phyloP scores from a whole-genome alignment of 257 asterid genomes.

The Solanum commersonii region DNA sequence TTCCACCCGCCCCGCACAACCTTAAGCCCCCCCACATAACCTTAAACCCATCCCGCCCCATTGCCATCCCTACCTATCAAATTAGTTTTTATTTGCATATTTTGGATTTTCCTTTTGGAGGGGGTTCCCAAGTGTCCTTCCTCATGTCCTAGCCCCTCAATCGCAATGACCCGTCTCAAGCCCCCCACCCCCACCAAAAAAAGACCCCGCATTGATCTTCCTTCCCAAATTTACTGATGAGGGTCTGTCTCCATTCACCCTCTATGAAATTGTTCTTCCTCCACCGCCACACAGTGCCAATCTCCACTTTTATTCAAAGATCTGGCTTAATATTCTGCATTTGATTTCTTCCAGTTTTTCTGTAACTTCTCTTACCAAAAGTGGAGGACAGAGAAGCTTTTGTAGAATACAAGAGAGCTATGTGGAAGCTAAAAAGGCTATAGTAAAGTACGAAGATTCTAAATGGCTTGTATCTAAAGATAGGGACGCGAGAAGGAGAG shows the following conservation, averaged over 20 bases:
- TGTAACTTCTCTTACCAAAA: not conserved
- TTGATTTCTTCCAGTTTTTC: not conserved
- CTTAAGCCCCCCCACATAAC: too few relatives aligned
- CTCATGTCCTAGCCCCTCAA: not conserved
- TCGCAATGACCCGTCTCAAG: not conserved
- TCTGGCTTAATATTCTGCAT: not conserved
- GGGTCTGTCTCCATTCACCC: not conserved
- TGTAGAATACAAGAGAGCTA: not conserved
- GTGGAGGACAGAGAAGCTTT: not conserved
- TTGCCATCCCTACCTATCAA: not conserved
- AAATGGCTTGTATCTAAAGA: not conserved
- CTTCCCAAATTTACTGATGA: not conserved
- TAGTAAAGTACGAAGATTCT: not conserved
- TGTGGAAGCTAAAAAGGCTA: not conserved
- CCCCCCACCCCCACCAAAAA: not conserved
- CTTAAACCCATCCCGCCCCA: too few relatives aligned
- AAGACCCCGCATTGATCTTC: not conserved
- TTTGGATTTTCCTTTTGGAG: not conserved
- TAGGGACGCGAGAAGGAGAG: not conserved
- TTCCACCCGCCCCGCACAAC: too few relatives aligned
- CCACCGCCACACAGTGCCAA: not conserved
- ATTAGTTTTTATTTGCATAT: not conserved
- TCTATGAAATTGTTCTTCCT: not conserved
- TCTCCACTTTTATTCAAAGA: not conserved
- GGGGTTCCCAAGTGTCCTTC: not conserved